Evolutionary conservation across 1,284 basidiomycete genomes (phyloP).

Genomic region (Trichosporon sp.): DNA sequence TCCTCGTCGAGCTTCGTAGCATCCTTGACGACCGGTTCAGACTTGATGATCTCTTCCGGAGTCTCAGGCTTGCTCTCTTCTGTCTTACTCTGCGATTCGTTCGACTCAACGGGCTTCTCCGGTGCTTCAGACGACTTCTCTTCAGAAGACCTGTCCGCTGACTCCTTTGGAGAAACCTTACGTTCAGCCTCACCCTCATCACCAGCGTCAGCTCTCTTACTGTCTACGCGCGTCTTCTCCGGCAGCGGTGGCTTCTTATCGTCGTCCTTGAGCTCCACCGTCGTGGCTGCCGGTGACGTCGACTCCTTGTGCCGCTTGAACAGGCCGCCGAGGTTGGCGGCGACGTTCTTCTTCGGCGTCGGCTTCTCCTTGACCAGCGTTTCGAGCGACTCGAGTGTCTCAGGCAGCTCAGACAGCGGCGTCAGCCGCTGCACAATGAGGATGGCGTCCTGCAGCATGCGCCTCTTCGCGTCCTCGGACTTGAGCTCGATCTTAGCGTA

Average conservation of each 20-base stretch:
- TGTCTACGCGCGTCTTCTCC: not conserved
- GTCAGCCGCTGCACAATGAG: conserved; percentile 68
- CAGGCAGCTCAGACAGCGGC: conserved; percentile 56
- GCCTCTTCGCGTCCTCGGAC: conserved; percentile 70
- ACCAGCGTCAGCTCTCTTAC: not conserved
- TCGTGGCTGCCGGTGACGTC: not conserved
- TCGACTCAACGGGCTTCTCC: not conserved
- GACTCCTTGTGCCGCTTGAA: conserved; percentile 26
- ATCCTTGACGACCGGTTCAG: not conserved
- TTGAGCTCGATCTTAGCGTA: conserved; percentile 73
- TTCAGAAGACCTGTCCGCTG: not conserved
- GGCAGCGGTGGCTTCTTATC: not conserved
- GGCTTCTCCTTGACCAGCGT: conserved; percentile 71
- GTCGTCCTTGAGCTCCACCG: not conserved
- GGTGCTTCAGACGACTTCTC: not conserved
- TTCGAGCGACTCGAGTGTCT: conserved; percentile 64
- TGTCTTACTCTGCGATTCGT: no score
- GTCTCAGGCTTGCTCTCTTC: not conserved
- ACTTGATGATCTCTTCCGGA: not conserved
- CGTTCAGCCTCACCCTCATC: not conserved
- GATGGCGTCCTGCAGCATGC: conserved; percentile 69
- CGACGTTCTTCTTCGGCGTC: conserved; percentile 38
- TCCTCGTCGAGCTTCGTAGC: not conserved
- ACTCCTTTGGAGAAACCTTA: not conserved
- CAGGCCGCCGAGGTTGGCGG: conserved; percentile 35